Percentiles rank a stretch among this genome's conserved stretches.
Evolutionary conservation across 352 stramenopile genomes (phyloP).

Genomic region (Saprolegnia diclina): DNA sequence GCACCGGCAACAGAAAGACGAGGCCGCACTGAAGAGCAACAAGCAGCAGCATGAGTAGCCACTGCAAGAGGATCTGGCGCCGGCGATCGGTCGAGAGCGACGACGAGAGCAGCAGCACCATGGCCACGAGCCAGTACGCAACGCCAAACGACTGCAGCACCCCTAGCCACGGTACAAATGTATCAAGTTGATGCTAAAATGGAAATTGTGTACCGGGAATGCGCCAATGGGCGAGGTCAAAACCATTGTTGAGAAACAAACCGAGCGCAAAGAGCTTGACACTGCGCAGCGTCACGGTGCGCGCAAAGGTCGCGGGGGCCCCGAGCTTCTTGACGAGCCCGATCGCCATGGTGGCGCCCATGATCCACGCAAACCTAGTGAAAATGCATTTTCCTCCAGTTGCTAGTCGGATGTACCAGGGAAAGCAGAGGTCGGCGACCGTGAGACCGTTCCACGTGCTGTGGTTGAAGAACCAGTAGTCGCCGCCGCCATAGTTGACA

Average conservation of each 20-base stretch:
- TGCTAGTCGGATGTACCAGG: constrained; percentile 42
- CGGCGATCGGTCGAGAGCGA: background rate
- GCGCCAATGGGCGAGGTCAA: constrained; percentile 50
- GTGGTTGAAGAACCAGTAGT: constrained; percentile 57
- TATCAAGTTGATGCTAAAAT: background rate
- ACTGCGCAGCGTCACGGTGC: constrained; percentile 25
- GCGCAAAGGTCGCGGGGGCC: background rate
- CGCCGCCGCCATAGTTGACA: constrained; percentile 82
- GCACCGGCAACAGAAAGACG: constrained; percentile 47
- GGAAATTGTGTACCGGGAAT: constrained; percentile 41
- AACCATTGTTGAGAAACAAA: constrained; percentile 65
- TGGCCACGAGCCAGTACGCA: constrained; percentile 39
- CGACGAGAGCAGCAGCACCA: constrained; percentile 13
- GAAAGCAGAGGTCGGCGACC: constrained; percentile 70
- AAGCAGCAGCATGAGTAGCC: constrained; percentile 33
- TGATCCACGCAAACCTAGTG: constrained; percentile 76
- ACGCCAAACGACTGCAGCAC: constrained; percentile 65
- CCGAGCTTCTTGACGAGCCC: constrained; percentile 8
- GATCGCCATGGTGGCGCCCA: constrained; percentile 41
- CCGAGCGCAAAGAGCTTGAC: constrained; percentile 56
- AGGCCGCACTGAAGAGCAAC: constrained; percentile 39
- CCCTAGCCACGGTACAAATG: constrained; percentile 28
- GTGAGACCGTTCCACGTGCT: constrained; percentile 76
- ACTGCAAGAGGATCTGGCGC: constrained; percentile 34
- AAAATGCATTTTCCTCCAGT: background rate